These are phyloP conservation scores for Sporothrix inflata DNA, from an alignment of 2,329 filamentous ascomycete species.

Conservation along the genomic window DNA sequence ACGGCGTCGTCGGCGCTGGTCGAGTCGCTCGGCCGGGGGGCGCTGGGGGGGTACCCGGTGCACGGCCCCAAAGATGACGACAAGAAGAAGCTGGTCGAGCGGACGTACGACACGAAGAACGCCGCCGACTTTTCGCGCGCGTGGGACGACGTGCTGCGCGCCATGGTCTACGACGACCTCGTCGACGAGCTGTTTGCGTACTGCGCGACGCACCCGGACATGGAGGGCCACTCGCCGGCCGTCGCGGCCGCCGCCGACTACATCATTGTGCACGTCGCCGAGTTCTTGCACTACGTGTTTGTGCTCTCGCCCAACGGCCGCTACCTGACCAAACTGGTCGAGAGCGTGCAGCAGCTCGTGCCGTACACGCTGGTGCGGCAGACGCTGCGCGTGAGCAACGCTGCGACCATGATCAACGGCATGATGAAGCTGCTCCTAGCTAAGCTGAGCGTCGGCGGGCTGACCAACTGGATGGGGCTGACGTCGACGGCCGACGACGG, in stretches of 20 bases:
- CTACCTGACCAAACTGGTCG: conserved; percentile 70
- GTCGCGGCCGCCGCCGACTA: conserved; percentile 68
- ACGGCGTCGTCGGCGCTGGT: conserved; percentile 71
- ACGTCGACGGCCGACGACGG: conserved; percentile 73
- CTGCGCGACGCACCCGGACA: conserved; percentile 60
- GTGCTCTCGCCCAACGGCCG: conserved; percentile 75
- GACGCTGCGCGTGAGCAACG: conserved; percentile 75
- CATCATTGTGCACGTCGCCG: conserved; percentile 71
- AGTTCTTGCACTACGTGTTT: conserved; percentile 73
- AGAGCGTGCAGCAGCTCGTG: conserved; percentile 69
- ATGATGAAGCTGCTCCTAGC: conserved; percentile 73
- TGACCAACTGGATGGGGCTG: conserved; percentile 79
- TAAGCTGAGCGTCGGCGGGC: conserved; percentile 73
- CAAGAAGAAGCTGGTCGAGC: conserved; percentile 26
- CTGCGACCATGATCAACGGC: conserved; percentile 78
- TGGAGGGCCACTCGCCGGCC: conserved; percentile 65
- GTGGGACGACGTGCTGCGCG: conserved; percentile 69
- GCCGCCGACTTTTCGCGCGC: conserved; percentile 64
- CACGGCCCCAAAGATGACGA: conserved; percentile 33
- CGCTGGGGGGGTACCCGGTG: conserved; percentile 61
- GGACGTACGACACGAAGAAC: conserved; percentile 60
- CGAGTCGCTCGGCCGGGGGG: conserved; percentile 69
- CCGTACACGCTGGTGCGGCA: conserved; percentile 74
- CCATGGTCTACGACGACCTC: conserved; percentile 68
- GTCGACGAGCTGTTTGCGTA: conserved; percentile 67